Conservation (phyloP, 1,139 yeast species). For the Waltiozyma sp. region DNA sequence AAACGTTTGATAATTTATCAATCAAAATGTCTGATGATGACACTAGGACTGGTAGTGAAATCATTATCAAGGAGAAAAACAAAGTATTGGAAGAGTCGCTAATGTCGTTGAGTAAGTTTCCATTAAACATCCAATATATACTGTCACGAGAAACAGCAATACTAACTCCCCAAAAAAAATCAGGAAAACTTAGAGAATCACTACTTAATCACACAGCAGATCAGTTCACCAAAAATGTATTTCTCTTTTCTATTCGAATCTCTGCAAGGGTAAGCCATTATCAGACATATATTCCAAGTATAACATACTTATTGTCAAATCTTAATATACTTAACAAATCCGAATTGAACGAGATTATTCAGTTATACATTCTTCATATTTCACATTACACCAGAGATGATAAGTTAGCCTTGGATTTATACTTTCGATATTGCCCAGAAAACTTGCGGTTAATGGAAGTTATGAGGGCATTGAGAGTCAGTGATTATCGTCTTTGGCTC, state of each 20-base stretch:
- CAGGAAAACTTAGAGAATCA: constrained; percentile 44
- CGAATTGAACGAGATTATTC: constrained; percentile 31
- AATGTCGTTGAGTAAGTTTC: constrained; percentile 22
- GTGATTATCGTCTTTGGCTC: constrained; percentile 35
- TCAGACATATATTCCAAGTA: constrained; percentile 48
- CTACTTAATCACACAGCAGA: constrained; percentile 29
- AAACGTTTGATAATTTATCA: neutral
- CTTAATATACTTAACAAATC: constrained; percentile 15
- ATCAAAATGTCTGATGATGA: neutral
- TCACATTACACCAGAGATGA: constrained; percentile 34
- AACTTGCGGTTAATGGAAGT: constrained; percentile 19
- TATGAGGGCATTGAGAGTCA: constrained; percentile 27
- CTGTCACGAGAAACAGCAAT: neutral
- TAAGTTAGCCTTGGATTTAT: constrained; percentile 26
- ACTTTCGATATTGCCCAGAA: constrained; percentile 23
- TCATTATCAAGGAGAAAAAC: constrained; percentile 1
- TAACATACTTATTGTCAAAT: constrained; percentile 27
- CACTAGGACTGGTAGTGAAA: neutral
- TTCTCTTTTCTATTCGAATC: constrained; percentile 37
- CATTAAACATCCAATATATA: too few species aligned
- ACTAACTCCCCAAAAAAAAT: neutral
- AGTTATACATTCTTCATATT: constrained; percentile 34
- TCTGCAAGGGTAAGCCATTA: constrained; percentile 38
- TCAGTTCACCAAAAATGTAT: constrained; percentile 36
- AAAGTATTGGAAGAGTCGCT: constrained; percentile 19